Conservation (phyloP, 2,329 filamentous ascomycete species). For the Xylariaceae sp. region DNA sequence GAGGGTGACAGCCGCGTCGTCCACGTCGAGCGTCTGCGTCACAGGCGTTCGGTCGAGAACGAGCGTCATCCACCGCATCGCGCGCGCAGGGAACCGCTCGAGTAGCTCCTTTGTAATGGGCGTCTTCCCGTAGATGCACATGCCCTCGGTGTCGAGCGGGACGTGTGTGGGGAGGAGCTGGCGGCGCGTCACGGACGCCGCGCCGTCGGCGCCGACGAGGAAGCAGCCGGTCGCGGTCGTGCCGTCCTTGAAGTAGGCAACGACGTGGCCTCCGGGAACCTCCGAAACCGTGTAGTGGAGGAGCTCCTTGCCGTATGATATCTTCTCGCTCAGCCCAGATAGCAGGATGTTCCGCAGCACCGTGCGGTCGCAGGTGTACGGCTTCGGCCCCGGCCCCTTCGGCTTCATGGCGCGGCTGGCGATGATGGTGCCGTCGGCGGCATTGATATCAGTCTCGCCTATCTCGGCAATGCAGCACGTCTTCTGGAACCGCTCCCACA, state of each 20-base stretch:
- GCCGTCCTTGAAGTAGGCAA: constrained; percentile 45
- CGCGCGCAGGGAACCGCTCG: constrained; percentile 18
- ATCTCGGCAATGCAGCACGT: constrained; percentile 19
- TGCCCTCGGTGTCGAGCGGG: constrained; percentile 46
- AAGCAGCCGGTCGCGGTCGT: constrained; percentile 41
- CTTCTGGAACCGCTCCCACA: constrained; percentile 31
- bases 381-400: no score
- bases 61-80: constrained; percentile 8
- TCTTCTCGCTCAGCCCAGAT: constrained; percentile 30
- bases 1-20: constrained; percentile 35
- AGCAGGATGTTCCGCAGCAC: constrained; percentile 44
- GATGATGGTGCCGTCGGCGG: background rate
- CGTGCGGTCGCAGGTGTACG: constrained; percentile 43
- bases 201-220: constrained; percentile 50
- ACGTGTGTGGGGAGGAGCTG: constrained; percentile 46
- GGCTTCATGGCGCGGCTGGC: constrained; percentile 8
- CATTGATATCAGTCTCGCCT: constrained; percentile 21
- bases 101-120: constrained; percentile 39
- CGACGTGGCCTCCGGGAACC: constrained; percentile 25
- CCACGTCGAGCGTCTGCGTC: constrained; percentile 5
- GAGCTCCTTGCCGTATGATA: constrained; percentile 12
- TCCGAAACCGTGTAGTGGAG: no score
- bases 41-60: constrained; percentile 16
- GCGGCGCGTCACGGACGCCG: constrained; percentile 44
- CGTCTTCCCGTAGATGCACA: constrained; percentile 51